Evolutionary conservation across 768 basidiomycete species (phyloP), one percentile per base, ranked within the genome.

Genomic region (Aureoboletus auriporus): DNA sequence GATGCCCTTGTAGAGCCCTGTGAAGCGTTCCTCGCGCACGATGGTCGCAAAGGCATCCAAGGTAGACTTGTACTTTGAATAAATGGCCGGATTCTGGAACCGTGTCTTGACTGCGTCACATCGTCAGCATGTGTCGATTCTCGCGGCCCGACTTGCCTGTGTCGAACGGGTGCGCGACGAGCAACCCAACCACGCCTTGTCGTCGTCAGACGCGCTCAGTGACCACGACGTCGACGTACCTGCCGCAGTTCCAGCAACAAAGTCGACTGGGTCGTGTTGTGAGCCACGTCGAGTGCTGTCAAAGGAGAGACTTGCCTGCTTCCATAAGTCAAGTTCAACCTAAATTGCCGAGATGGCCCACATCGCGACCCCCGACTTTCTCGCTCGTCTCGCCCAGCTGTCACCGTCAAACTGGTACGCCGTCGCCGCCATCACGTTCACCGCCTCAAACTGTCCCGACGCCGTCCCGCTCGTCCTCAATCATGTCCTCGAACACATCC

Each of bases 141-240:
- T n/a, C 29, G 14, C 5, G 8, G 11, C 20, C 20, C 2, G 17
- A 64, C 68, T 51, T 51, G 75, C 78, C 75, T 20, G 84, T 90
- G 60, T 91, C 89, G 44, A 90, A 84, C 0, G 89, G 89, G 57
- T 86, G 86, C 13, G 87, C 87, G 3, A 85, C 80, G 5, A 84
- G 64, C 4, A 91, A 71, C 26, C 83, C 77, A 0, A 81, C 76
- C 40, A 83, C 79, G 8, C 87, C 88, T 63, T 39, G 23, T 23
- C 9, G 12, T 41, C 16, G 28, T 36, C 13, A 31, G 26, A 23
- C 20, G 2, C 20, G 20, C 20, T 23, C 20, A 23, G 20, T 23
- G 20, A 23, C 20, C 20, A 23, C 20, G 20, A 23, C 20, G 20
- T 23, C 20, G 42, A n/a, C 27, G 4, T 38, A 76, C 80, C 78